Percentiles rank a stretch among this genome's conserved stretches.
These are phyloP conservation scores for Thelonectria rubi DNA, from an alignment of 2,329 filamentous ascomycete species.

Conservation along the genomic window DNA sequence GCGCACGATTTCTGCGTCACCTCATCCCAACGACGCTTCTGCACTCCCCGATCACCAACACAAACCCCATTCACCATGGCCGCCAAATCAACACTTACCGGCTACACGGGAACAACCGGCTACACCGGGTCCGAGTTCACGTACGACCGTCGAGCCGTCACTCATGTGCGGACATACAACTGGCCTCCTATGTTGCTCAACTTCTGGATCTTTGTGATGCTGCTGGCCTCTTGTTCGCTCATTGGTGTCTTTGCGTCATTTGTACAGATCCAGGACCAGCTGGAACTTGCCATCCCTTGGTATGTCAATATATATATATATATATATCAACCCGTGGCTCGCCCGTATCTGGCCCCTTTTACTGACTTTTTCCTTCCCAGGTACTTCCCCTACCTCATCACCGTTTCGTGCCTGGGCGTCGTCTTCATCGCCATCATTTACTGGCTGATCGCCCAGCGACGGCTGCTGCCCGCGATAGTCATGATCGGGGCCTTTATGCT, in stretches of 20 bases:
- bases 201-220: slow-evolving; percentile 73
- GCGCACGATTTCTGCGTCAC: background rate
- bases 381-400: slow-evolving; percentile 75
- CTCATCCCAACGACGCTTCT: slow-evolving; percentile 4
- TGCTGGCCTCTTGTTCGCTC: slow-evolving; percentile 65
- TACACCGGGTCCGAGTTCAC: slow-evolving; percentile 52
- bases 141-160: slow-evolving; percentile 55
- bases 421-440: slow-evolving; percentile 73
- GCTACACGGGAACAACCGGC: slow-evolving; percentile 43
- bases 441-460: slow-evolving; percentile 67
- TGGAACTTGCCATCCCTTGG: slow-evolving; percentile 68
- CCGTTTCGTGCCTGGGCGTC: slow-evolving; percentile 66
- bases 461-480: slow-evolving; percentile 68
- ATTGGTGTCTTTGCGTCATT: slow-evolving; percentile 71
- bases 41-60: background rate
- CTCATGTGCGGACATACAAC: slow-evolving; percentile 67
- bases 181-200: slow-evolving; percentile 75
- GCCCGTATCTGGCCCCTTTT: too few species aligned
- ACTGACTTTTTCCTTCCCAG: slow-evolving; percentile 47
- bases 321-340: background rate
- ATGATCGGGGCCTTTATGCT: slow-evolving; percentile 72
- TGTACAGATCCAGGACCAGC: slow-evolving; percentile 64
- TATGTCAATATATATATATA: too few species aligned
- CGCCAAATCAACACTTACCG: slow-evolving; percentile 40
- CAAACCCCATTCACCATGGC: slow-evolving; percentile 37